Evolutionary conservation across 164 flowering plant genomes (phyloP).

Genomic region (Echeveria elegans): DNA sequence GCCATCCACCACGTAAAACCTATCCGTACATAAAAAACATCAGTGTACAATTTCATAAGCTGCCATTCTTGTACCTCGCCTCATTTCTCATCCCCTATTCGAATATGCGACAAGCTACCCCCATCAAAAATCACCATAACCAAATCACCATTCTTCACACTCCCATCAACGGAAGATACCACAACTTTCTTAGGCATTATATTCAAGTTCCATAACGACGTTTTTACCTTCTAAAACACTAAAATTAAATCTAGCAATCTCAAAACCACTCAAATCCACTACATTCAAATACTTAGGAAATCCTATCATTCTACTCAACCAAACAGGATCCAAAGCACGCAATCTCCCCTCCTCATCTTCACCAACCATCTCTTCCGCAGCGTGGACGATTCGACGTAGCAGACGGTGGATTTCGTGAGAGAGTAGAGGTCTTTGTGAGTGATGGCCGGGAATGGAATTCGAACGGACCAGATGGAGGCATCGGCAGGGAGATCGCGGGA

Average conservation of each 20-base stretch:
- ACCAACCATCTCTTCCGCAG: not conserved
- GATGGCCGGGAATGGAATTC: not conserved
- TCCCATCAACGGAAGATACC: constrained; percentile 2
- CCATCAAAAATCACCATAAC: not conserved
- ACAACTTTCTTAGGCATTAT: not conserved
- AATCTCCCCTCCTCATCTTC: not conserved
- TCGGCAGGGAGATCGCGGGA: not conserved
- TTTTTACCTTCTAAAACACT: not conserved
- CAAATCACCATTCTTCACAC: not conserved
- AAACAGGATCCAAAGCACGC: not conserved
- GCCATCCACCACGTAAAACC: not conserved
- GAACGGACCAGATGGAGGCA: not conserved
- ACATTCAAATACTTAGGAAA: not conserved
- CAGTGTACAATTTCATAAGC: not conserved
- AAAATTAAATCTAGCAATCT: constrained; percentile 2
- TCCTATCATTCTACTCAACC: not conserved
- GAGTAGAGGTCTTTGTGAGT: not conserved
- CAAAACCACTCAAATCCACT: not conserved
- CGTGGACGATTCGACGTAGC: not conserved
- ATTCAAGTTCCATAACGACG: not conserved
- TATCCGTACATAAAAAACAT: not conserved
- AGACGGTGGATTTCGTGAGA: not conserved
- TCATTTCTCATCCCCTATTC: not conserved
- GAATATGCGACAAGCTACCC: not conserved
- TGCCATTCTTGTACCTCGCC: not conserved